Percentiles rank a stretch among this genome's conserved stretches.
phyloP scores from a whole-genome alignment of 768 basidiomycete genomes.

The Lanmaoa pseudosensibilis region DNA sequence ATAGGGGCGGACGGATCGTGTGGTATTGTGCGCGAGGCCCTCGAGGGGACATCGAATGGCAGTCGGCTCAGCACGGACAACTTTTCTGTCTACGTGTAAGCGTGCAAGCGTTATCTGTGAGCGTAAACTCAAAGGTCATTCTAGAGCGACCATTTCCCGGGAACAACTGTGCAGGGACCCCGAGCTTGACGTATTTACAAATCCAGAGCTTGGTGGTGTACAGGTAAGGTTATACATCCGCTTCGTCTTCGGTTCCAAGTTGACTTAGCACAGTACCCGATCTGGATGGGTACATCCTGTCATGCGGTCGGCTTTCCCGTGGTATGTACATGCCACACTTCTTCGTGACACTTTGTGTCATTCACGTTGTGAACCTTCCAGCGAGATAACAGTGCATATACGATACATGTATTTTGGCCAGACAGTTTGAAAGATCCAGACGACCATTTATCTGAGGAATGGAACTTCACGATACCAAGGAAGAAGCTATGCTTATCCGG shows the following conservation, averaged over 20 bases:
- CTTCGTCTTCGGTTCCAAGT: not conserved
- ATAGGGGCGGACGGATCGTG: slow-evolving; percentile 58
- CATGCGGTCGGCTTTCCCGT: slow-evolving; percentile 18
- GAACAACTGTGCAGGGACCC: slow-evolving; percentile 40
- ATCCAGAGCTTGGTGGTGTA: slow-evolving; percentile 10
- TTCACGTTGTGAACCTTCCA: not conserved
- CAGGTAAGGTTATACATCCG: slow-evolving; percentile 8
- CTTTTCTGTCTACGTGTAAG: slow-evolving; percentile 44
- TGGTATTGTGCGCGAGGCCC: slow-evolving; percentile 39
- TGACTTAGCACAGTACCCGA: slow-evolving; percentile 10
- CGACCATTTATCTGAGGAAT: slow-evolving; percentile 21
- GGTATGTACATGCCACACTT: slow-evolving; percentile 4
- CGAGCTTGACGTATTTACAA: slow-evolving; percentile 33
- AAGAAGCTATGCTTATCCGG: slow-evolving; percentile 32
- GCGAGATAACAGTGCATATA: slow-evolving; percentile 39
- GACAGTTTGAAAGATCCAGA: slow-evolving; percentile 33
- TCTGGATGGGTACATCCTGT: slow-evolving; percentile 23
- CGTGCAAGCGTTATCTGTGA: not conserved
- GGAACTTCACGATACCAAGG: slow-evolving; percentile 37
- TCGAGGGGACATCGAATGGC: slow-evolving; percentile 30
- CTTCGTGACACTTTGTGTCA: not conserved
- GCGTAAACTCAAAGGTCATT: slow-evolving; percentile 2
- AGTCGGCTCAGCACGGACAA: slow-evolving; percentile 25
- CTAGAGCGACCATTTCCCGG: slow-evolving; percentile 43
- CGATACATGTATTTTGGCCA: slow-evolving; percentile 39